Percentiles rank a stretch among this genome's conserved stretches.
Conservation (phyloP, 1,139 yeast genomes). For the Candida tetrigidarum region DNA sequence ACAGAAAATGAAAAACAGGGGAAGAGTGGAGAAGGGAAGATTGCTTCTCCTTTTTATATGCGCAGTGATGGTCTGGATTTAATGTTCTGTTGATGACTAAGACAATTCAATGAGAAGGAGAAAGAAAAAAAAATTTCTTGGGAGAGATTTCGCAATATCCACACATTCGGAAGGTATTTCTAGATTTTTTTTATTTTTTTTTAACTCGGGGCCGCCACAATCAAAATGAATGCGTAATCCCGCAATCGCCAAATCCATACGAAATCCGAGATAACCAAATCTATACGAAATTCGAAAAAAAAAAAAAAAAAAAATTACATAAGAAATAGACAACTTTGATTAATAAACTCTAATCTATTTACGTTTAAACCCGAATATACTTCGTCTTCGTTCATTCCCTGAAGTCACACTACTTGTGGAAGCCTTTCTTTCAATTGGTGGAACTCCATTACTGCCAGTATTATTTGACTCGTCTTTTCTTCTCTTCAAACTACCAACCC, state of each 20-base stretch:
- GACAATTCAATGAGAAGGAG: background rate
- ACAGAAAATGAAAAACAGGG: too few relatives aligned
- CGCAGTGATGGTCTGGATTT: too few relatives aligned
- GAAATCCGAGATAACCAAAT: too few relatives aligned
- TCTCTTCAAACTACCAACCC: constrained; percentile 48
- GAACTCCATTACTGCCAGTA: constrained; percentile 12
- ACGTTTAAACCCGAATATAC: constrained; percentile 45
- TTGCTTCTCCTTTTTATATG: background rate
- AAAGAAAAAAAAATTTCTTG: background rate
- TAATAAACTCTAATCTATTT: too few relatives aligned
- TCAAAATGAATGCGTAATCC: too few relatives aligned
- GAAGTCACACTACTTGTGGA: constrained; percentile 18
- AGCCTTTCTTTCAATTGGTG: constrained; percentile 19
- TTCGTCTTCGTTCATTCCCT: constrained; percentile 28
- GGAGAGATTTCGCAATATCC: constrained; percentile 5
- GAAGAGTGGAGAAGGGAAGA: too few relatives aligned
- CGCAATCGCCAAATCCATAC: too few relatives aligned
- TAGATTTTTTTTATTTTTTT: background rate
- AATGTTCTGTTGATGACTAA: too few relatives aligned
- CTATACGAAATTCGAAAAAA: too few relatives aligned
- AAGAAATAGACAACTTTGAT: too few relatives aligned
- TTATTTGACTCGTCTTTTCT: constrained; percentile 32
- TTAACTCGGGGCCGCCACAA: constrained; percentile 5
- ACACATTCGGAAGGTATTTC: background rate
- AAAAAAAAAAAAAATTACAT: too few relatives aligned